A percentile compares a stretch with the other conserved stretches of the same genome.
These are phyloP conservation scores for Trichopus zeylanicus DNA, from an alignment of 116 monocot species.

Conservation along the genomic window DNA sequence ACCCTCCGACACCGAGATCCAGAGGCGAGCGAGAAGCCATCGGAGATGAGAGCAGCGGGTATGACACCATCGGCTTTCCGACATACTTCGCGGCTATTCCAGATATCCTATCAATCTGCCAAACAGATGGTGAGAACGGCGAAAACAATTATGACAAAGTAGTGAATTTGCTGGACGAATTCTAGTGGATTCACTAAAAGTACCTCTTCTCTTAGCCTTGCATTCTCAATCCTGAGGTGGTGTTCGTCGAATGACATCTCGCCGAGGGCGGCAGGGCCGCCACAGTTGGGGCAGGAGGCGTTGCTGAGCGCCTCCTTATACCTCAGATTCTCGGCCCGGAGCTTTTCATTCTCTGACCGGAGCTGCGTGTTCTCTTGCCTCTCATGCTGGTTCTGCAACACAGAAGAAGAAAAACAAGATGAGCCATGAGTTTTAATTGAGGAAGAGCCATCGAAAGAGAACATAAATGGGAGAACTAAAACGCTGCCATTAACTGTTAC, in stretches of 20 bases:
- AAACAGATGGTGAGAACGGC: not conserved
- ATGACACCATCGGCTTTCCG: conserved; percentile 56
- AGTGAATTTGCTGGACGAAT: not conserved
- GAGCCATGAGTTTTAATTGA: no score
- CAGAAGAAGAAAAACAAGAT: not conserved
- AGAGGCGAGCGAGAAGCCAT: conserved; percentile 26
- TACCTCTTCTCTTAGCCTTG: conserved; percentile 73
- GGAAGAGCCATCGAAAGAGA: no score
- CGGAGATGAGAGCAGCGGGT: conserved; percentile 18
- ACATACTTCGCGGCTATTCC: conserved; percentile 84
- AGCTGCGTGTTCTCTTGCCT: conserved; percentile 74
- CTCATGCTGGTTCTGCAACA: conserved; percentile 68
- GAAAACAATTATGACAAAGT: no score
- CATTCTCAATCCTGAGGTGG: conserved; percentile 81
- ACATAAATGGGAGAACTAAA: no score
- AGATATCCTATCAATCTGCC: conserved; percentile 82
- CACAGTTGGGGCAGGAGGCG: conserved; percentile 89
- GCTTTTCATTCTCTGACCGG: conserved; percentile 71
- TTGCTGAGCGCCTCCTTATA: conserved; percentile 86
- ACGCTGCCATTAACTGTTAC: no score
- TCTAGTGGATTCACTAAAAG: not conserved
- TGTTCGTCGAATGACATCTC: conserved; percentile 98
- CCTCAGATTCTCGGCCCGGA: conserved; percentile 72
- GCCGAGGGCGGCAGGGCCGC: conserved; percentile 75
- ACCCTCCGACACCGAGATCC: conserved; percentile 38